phyloP scores from a whole-genome alignment of 73 alveolate species.

The Strombidium stylifer region DNA sequence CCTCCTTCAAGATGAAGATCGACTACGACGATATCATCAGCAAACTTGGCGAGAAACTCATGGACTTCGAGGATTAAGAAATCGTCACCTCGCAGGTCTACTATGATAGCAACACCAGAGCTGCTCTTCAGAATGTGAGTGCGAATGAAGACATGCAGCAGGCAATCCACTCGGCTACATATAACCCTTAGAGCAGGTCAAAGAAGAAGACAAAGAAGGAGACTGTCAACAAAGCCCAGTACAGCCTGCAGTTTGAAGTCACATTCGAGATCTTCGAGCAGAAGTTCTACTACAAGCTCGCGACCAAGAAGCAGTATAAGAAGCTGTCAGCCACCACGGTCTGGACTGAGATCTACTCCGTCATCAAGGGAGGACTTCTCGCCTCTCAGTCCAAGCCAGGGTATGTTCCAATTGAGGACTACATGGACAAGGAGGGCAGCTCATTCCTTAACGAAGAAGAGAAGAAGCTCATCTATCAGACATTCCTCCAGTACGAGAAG shows the following conservation, averaged over 20 bases:
- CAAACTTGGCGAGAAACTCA: slow-evolving; percentile 42
- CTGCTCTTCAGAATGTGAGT: too few relatives aligned
- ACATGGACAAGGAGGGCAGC: slow-evolving; percentile 32
- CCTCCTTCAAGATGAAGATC: slow-evolving; percentile 41
- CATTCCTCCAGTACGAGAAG: slow-evolving; percentile 68
- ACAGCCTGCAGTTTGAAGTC: slow-evolving; percentile 52
- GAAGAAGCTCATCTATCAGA: slow-evolving; percentile 30
- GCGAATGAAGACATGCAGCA: too few relatives aligned
- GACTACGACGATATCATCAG: slow-evolving; percentile 45
- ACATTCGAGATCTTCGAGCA: slow-evolving; percentile 56
- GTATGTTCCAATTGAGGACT: slow-evolving; percentile 35
- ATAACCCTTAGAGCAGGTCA: too few relatives aligned
- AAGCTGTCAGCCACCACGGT: slow-evolving; percentile 55
- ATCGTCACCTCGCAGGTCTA: too few relatives aligned
- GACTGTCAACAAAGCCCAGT: not conserved
- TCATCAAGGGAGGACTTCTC: slow-evolving; percentile 73
- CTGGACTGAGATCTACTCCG: slow-evolving; percentile 89
- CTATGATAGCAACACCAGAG: too few relatives aligned
- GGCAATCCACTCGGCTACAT: too few relatives aligned
- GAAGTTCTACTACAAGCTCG: slow-evolving; percentile 61
- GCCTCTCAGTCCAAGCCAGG: slow-evolving; percentile 20
- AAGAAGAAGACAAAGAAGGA: not conserved
- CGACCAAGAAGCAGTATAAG: slow-evolving; percentile 1
- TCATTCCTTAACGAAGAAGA: slow-evolving; percentile 5
- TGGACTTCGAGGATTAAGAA: slow-evolving; percentile 35